Evolutionary conservation across 345 rosid genomes (phyloP).

Genomic region (Arabis alpina): DNA sequence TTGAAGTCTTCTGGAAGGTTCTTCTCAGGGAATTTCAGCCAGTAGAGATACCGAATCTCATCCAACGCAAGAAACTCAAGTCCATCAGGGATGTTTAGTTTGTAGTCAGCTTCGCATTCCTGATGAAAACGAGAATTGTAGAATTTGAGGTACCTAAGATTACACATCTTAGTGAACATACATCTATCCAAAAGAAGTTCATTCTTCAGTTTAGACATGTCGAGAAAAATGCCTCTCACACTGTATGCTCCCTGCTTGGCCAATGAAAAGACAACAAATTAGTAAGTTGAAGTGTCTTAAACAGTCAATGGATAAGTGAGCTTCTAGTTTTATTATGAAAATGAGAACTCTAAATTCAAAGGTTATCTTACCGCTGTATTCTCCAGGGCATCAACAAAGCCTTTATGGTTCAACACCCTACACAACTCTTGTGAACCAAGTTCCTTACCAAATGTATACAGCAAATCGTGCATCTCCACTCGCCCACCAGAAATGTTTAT

Average conservation of each 20-base stretch:
- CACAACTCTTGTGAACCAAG: neutral
- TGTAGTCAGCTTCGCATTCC: neutral
- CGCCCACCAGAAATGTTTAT: slow-evolving; percentile 14
- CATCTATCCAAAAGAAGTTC: neutral
- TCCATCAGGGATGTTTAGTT: neutral
- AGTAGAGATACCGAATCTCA: slow-evolving; percentile 30
- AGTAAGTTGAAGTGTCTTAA: too few relatives aligned
- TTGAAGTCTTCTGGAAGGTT: slow-evolving; percentile 34
- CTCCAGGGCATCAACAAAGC: neutral
- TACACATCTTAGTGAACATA: slow-evolving; percentile 27
- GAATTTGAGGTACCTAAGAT: slow-evolving; percentile 42
- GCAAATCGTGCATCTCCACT: slow-evolving; percentile 43
- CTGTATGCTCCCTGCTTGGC: slow-evolving; percentile 31
- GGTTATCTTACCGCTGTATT: slow-evolving; percentile 17
- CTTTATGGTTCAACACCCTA: slow-evolving; percentile 17
- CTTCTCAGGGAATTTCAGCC: slow-evolving; percentile 38
- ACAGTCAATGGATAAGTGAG: too few relatives aligned
- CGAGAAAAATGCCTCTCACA: slow-evolving; percentile 38
- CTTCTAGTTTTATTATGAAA: neutral
- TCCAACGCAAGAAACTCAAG: slow-evolving; percentile 12
- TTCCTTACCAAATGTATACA: slow-evolving; percentile 40
- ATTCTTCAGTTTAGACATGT: slow-evolving; percentile 15
- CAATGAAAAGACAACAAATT: neutral
- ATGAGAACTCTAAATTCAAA: neutral
- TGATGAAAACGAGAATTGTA: slow-evolving; percentile 15